Conservation (phyloP, 2,329 filamentous ascomycete genomes). For the Chaetomium globosum region DNA sequence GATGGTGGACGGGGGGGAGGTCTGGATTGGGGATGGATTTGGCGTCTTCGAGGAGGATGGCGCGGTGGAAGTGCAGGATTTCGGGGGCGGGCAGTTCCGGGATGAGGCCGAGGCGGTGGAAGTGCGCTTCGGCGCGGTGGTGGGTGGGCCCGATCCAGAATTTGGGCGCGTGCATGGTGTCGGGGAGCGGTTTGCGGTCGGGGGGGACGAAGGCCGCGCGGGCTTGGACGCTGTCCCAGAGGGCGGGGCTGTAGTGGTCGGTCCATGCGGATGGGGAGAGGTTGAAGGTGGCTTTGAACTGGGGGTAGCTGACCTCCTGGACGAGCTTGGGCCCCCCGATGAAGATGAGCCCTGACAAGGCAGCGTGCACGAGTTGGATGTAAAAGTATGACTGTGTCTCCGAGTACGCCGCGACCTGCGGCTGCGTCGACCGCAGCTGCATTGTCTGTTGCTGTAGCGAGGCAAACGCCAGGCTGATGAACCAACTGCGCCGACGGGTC, state of each 20-base stretch:
- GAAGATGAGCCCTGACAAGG: slow-evolving; percentile 16
- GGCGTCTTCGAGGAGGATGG: slow-evolving; percentile 28
- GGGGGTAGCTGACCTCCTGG: slow-evolving; percentile 25
- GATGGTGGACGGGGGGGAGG: slow-evolving; percentile 13
- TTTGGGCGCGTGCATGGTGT: slow-evolving; percentile 7
- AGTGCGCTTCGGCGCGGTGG: background rate
- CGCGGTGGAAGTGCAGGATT: slow-evolving; percentile 29
- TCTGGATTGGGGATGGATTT: slow-evolving; percentile 11
- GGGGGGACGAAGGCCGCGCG: slow-evolving; percentile 28
- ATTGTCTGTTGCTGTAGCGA: slow-evolving; percentile 24
- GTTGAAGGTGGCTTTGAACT: slow-evolving; percentile 23
- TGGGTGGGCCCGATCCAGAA: background rate
- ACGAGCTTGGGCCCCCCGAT: slow-evolving; percentile 5
- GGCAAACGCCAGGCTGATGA: slow-evolving; percentile 30
- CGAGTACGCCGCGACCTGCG: slow-evolving; percentile 20
- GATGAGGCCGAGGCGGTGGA: slow-evolving; percentile 19
- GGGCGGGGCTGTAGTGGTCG: slow-evolving; percentile 26
- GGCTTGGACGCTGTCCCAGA: slow-evolving; percentile 27
- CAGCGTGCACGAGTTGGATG: slow-evolving; percentile 31
- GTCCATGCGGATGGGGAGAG: slow-evolving; percentile 27
- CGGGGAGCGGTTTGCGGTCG: slow-evolving; percentile 28
- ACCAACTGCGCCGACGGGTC: slow-evolving; percentile 30
- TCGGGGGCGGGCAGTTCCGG: slow-evolving; percentile 32
- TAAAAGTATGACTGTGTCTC: slow-evolving; percentile 31
- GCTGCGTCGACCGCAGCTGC: slow-evolving; percentile 20